Conservation (phyloP, 768 basidiomycete genomes). For the Obba rivulosa region DNA sequence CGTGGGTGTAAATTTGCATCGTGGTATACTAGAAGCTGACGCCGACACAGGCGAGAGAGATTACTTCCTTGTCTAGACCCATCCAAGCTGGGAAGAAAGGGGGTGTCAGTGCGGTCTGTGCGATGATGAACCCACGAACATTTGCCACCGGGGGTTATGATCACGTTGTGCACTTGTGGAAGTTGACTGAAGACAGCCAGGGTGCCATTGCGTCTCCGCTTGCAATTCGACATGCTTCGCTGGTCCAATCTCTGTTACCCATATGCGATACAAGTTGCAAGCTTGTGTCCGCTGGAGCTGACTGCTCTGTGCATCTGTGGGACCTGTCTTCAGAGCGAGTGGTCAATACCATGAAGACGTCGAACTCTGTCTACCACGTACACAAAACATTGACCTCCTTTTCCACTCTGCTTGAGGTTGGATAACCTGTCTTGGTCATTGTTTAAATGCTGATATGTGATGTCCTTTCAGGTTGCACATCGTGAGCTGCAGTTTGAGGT, state of each 20-base stretch:
- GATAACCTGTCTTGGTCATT: background rate
- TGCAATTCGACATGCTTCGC: conserved; percentile 37
- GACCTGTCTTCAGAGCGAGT: conserved; percentile 44
- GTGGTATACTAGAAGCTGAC: background rate
- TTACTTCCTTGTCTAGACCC: conserved; percentile 8
- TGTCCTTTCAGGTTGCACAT: conserved; percentile 35
- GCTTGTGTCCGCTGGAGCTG: conserved; percentile 42
- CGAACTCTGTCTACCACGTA: conserved; percentile 40
- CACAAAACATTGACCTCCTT: conserved; percentile 33
- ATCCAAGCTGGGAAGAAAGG: conserved; percentile 24
- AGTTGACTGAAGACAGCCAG: conserved; percentile 23
- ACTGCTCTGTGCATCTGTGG: conserved; percentile 39
- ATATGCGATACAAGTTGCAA: conserved; percentile 42
- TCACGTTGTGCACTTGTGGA: conserved; percentile 44
- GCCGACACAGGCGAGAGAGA: conserved; percentile 1
- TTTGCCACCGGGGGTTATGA: conserved; percentile 49
- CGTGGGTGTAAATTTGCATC: background rate
- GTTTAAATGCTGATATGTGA: background rate
- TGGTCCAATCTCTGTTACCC: conserved; percentile 38
- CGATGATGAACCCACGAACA: conserved; percentile 34
- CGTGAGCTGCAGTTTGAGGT: conserved; percentile 48
- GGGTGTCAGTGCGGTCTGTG: conserved; percentile 38
- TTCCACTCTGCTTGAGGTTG: conserved; percentile 41
- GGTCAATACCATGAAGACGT: conserved; percentile 33
- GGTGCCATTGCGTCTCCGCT: conserved; percentile 27